Conservation (phyloP, 2,329 filamentous ascomycete species). For the Nannizziopsis barbatae region DNA sequence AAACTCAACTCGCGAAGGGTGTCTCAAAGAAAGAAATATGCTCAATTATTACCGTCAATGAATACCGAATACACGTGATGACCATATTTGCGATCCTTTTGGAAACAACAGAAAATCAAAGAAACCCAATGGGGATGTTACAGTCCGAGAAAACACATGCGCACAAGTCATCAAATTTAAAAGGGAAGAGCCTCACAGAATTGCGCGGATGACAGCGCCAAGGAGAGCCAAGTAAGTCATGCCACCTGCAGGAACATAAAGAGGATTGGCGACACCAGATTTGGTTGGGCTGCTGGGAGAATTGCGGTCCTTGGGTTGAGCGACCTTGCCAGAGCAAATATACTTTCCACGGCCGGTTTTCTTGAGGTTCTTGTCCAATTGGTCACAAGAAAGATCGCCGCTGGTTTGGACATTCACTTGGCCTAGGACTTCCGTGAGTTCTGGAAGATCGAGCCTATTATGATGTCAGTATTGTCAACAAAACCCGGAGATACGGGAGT, state of each 20-base stretch:
- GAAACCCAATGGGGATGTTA: constrained; percentile 29
- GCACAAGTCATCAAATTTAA: constrained; percentile 27
- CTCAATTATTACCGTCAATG: constrained; percentile 35
- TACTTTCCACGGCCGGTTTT: constrained; percentile 39
- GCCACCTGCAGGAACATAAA: constrained; percentile 24
- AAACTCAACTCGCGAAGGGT: not conserved
- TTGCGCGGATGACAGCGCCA: constrained; percentile 36
- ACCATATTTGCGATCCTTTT: constrained; percentile 22
- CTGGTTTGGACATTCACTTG: constrained; percentile 60
- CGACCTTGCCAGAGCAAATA: constrained; percentile 32
- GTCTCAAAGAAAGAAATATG: constrained; percentile 4
- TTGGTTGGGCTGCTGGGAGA: constrained; percentile 22
- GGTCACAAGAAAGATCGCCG: constrained; percentile 50
- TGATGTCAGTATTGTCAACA: constrained; percentile 5
- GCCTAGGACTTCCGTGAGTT: constrained; percentile 57
- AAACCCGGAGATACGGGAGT: not conserved
- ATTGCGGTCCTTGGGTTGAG: constrained; percentile 24
- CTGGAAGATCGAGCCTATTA: constrained; percentile 57
- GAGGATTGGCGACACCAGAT: constrained; percentile 29
- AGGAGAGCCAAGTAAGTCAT: constrained; percentile 36
- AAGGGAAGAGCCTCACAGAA: constrained; percentile 32
- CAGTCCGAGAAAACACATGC: constrained; percentile 17
- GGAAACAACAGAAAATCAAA: constrained; percentile 22
- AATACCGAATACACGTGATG: constrained; percentile 15
- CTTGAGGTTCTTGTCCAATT: constrained; percentile 32